Base-by-base conservation (phyloP, 2,329 filamentous ascomycete genomes). In the Trichoderma asperellum region DNA sequence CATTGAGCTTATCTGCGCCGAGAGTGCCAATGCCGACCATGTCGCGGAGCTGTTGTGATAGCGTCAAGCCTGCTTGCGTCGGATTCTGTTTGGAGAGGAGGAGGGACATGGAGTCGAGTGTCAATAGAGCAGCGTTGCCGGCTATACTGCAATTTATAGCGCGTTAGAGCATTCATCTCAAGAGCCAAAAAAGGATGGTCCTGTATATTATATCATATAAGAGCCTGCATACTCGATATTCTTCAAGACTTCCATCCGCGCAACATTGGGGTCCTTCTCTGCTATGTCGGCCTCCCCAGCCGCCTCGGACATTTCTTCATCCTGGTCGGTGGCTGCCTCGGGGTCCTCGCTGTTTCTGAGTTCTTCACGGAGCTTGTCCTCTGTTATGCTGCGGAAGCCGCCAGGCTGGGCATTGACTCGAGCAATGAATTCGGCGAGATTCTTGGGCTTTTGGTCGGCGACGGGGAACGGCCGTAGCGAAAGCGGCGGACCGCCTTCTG, bases 71-170 rank as follows among this genome's bases (percentile, higher is more conserved):
- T 5, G 91, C 92, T 72, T 90, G 88, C 10, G 86, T 87, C 0
- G 92, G 91, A n/a, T 84, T 84, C 76, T 96, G 88, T 77, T 94
- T 94, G n/a, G 92, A 93, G 18, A 96, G 84, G 1, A 97, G 84
- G 7, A 97, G 86, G 35, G 94, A 97, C 68, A 97, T 82, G 74
- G 94, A 92, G 78, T 97, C 93, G 74, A 96, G 88, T 7, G 90
- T 89, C 70, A 92, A 85, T 76, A 91, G 84, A 52, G 90, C 86
- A 66, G 88, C 86, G 73, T 91, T 87, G 68, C 76, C 75, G 34
- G 80, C 80, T 58, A 80, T 73, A 52, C 80, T 81, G 70, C 11
- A 57, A 18, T 5, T 5, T 2, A n/a, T 8, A 16, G 18, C 1
- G 53, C 8, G 37, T 68, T 7, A 55, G 57, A 11, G 5, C 24